Evolutionary conservation across 768 basidiomycete genomes (phyloP), one percentile per base, ranked within the genome.

Genomic region (Xerocomus brunneocitrinus): DNA sequence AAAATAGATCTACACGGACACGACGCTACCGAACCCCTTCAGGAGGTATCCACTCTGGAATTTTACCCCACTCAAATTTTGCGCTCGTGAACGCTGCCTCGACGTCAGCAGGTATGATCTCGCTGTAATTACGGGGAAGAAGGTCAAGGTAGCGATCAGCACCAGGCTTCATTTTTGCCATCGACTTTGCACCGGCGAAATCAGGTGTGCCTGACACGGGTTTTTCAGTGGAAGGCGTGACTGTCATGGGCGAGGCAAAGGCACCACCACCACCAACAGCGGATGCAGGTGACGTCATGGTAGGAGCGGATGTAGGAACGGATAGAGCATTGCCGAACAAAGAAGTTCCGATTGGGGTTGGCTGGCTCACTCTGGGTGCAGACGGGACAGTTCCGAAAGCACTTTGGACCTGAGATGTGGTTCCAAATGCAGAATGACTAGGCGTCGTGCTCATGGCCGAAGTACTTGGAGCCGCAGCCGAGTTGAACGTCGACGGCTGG

Each of bases 1-100:
- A 40, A 12, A 40, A 40, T 4, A 22, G 39, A 24, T 24, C 39
- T 22, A 22, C 9, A 40, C 22, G 13, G 16, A 27, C 24, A 10
- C 24, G 13, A 16, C 25, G 7, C 70, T 73, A 83, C 52, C 83
- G 72, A 53, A 83, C 62, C 61, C 82, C 79, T 49, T 79, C 59
- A 8, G 87, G 89, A 36, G 88, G 89, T 52, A 84, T 73, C 82
- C 83, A 89, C 53, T 87, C 86, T 1, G 88, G 88, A 44, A 91
- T 75, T 55, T 78, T 77, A 65, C 83, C 81, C 76, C 80, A 86
- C 61, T 81, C 82, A 60, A 90, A 91, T 67, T 69, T 80, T 50
- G 73, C 70, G 19, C 68, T 68, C 57, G 71, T 62, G 60, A 89
- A 89, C 38, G 83, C 82, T 6, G 78, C 76, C 60, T 74, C 64